Conservation (phyloP, 2,329 filamentous ascomycete genomes). For the Penicillium glabrum region DNA sequence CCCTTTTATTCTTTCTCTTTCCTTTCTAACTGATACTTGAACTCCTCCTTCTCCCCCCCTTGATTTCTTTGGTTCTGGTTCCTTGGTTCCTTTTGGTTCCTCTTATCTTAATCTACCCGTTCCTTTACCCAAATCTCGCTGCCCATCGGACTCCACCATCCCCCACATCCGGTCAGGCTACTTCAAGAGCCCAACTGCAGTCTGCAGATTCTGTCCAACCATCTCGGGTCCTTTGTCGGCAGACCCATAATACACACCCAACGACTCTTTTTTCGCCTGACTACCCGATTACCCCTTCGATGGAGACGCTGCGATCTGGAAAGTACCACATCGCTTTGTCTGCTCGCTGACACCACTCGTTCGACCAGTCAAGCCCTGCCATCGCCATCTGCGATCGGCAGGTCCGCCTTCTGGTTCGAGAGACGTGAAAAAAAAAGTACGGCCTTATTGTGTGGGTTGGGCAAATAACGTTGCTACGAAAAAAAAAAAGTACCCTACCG, state of each 20-base stretch:
- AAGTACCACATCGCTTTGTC: conserved; percentile 26
- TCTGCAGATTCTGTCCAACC: conserved; percentile 20
- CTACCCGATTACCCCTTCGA: conserved; percentile 29
- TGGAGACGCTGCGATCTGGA: conserved; percentile 35
- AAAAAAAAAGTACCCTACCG: background rate
- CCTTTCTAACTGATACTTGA: background rate
- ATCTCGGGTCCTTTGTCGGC: conserved; percentile 1
- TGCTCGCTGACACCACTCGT: conserved; percentile 30
- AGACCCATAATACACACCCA: conserved; percentile 14
- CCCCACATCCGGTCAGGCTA: conserved; percentile 23
- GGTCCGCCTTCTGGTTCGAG: conserved; percentile 19
- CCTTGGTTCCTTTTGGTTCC: background rate
- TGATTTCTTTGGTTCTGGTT: background rate
- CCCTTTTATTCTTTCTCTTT: background rate
- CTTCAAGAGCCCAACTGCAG: conserved; percentile 25
- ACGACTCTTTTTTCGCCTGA: conserved; percentile 16
- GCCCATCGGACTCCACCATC: conserved; percentile 12
- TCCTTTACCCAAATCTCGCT: conserved; percentile 6
- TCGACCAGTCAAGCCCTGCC: conserved; percentile 23
- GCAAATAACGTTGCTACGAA: background rate
- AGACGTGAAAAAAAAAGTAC: background rate
- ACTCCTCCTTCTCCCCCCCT: background rate
- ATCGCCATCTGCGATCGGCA: conserved; percentile 32
- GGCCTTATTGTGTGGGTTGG: conserved; percentile 3
- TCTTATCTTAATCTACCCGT: conserved; percentile 3